Evolutionary conservation across 1,284 basidiomycete genomes (phyloP).

Genomic region (Trichosporon coremiiforme): DNA sequence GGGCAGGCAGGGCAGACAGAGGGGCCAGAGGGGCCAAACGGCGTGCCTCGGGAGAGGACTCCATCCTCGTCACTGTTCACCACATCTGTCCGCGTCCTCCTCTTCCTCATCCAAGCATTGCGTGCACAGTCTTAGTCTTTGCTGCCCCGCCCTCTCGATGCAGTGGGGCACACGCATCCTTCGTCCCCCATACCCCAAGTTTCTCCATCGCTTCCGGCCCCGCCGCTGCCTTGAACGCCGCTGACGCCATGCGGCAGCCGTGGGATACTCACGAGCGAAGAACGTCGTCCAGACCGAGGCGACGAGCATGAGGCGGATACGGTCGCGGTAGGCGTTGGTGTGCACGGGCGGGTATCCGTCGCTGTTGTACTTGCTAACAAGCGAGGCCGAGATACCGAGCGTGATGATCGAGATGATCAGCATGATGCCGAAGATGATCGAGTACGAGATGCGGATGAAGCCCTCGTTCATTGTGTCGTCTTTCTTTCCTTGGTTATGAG

Average conservation of each 20-base stretch:
- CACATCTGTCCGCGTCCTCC: too few species aligned
- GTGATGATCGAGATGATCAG: slow-evolving; percentile 49
- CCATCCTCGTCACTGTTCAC: not conserved
- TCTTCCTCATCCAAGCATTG: not conserved
- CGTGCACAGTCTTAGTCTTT: not conserved
- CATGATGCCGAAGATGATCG: slow-evolving; percentile 46
- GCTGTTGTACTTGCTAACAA: slow-evolving; percentile 49
- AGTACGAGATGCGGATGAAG: slow-evolving; percentile 46
- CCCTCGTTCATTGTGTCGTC: slow-evolving; percentile 48
- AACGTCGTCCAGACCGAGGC: slow-evolving; percentile 52
- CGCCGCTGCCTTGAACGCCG: too few species aligned
- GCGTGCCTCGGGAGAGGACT: not conserved
- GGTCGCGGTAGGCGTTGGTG: slow-evolving; percentile 48
- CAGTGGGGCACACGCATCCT: not conserved
- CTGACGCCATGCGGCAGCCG: too few species aligned
- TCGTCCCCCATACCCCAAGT: not conserved
- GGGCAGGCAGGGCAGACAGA: too few species aligned
- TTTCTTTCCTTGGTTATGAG: not conserved
- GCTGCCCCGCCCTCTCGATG: too few species aligned
- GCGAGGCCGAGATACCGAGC: slow-evolving; percentile 45
- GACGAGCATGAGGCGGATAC: slow-evolving; percentile 55
- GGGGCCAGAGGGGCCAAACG: not conserved
- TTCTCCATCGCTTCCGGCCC: too few species aligned
- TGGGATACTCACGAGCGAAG: slow-evolving; percentile 44
- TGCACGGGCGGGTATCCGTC: slow-evolving; percentile 51